Evolutionary conservation across 1,139 yeast species (phyloP).

Genomic region (Yamadazyma trypodendri): DNA sequence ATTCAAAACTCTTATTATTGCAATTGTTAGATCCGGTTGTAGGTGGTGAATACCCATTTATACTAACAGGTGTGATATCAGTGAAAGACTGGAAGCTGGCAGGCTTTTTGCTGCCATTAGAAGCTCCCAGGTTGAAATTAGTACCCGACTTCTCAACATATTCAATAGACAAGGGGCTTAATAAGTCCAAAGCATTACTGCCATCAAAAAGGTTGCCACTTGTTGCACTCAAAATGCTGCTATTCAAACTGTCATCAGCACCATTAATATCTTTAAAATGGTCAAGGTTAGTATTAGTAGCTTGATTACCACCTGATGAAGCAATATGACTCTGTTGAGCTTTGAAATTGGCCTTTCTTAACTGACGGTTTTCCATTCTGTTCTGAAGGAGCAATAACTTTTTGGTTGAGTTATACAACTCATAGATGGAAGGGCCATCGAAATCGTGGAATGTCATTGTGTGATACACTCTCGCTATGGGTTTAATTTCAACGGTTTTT

Average conservation of each 20-base stretch:
- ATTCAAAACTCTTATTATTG: slow-evolving; percentile 5
- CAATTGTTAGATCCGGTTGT: neutral
- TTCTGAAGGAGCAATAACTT: slow-evolving; percentile 40
- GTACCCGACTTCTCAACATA: slow-evolving; percentile 25
- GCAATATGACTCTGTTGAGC: slow-evolving; percentile 19
- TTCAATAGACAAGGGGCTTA: slow-evolving; percentile 43
- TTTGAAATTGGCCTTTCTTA: slow-evolving; percentile 34
- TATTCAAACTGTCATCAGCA: neutral
- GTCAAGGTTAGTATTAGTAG: slow-evolving; percentile 1
- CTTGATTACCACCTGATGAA: slow-evolving; percentile 5
- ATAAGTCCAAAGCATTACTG: slow-evolving; percentile 28
- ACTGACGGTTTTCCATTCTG: slow-evolving; percentile 41
- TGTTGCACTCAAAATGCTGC: no score
- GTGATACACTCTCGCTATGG: neutral
- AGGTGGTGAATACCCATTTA: slow-evolving; percentile 28
- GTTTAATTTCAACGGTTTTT: slow-evolving; percentile 1
- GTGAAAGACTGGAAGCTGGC: slow-evolving; percentile 9
- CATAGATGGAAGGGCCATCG: slow-evolving; percentile 38
- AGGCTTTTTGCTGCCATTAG: slow-evolving; percentile 7
- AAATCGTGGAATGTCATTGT: slow-evolving; percentile 13
- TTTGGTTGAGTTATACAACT: slow-evolving; percentile 44
- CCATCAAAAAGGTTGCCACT: neutral
- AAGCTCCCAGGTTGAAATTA: slow-evolving; percentile 8
- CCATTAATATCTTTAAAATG: neutral
- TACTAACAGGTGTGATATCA: slow-evolving; percentile 29